Percentiles rank a stretch among this genome's conserved stretches.
Conservation (phyloP, 805 yeast genomes). For the Sungouiella blattae region DNA sequence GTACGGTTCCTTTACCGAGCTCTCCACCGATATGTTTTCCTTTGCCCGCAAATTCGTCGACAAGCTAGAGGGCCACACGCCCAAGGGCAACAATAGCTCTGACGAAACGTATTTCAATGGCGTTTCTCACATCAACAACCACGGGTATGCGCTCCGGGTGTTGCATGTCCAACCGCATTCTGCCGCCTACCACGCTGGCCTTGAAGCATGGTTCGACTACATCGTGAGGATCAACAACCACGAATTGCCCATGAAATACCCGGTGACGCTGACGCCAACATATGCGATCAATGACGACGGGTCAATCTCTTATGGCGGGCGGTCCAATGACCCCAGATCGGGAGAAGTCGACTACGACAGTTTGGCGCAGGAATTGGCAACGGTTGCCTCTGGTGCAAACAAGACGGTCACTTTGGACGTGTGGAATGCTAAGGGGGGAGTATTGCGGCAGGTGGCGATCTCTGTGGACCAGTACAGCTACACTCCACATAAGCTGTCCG, state of each 20-base stretch:
- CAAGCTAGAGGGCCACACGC: conserved; percentile 29
- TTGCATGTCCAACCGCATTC: conserved; percentile 38
- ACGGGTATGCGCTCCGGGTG: conserved; percentile 40
- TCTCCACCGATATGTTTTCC: conserved; percentile 33
- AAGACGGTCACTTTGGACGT: conserved; percentile 53
- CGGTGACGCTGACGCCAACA: conserved; percentile 20
- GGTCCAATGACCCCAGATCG: conserved; percentile 30
- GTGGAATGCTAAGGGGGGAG: conserved; percentile 88
- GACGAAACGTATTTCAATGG: conserved; percentile 35
- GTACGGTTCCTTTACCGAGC: too few relatives aligned
- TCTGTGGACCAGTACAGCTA: conserved; percentile 17
- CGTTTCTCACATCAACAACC: conserved; percentile 30
- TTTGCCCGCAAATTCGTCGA: conserved; percentile 43
- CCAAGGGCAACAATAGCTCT: conserved; percentile 10
- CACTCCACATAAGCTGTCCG: conserved; percentile 4
- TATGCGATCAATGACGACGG: conserved; percentile 42
- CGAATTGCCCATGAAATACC: conserved; percentile 45
- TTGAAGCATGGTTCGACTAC: conserved; percentile 87
- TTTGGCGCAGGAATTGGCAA: conserved; percentile 41
- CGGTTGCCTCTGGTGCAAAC: conserved; percentile 27
- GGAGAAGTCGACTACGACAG: conserved; percentile 39
- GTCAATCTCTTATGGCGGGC: conserved; percentile 33
- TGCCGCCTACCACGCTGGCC: conserved; percentile 28
- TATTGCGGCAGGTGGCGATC: conserved; percentile 29
- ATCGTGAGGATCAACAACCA: conserved; percentile 77